Evolutionary conservation across 768 basidiomycete species (phyloP), one percentile per base, ranked within the genome.

Genomic region (Lactifluus volemus): DNA sequence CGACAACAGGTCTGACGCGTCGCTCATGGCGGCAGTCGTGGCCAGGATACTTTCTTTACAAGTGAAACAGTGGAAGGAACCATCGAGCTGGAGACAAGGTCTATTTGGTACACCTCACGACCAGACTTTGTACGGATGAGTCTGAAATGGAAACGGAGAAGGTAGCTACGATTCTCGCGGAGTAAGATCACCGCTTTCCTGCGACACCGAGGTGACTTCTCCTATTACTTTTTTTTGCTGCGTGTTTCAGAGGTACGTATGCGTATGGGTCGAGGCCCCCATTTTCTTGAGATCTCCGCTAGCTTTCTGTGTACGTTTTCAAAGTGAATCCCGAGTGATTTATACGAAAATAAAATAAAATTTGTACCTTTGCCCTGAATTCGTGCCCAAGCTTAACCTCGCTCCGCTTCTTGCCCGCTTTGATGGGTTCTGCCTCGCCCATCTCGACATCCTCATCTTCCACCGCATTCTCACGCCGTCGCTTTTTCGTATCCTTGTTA

Each of bases 401-500:
- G 73, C 76, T 82, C 78, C 73, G 79, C 67, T 76, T 81, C 80
- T 72, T 77, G 45, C 68, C 76, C 17, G 68, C 66, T 4, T 66
- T 68, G n/a, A 67, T 67, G 48, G 77, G 76, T 60, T 88, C 83
- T 0, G 72, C 81, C 61, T 92, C 90, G 29, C 77, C 89, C 82
- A 92, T 87, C 63, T 92, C 88, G 54, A 90, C 77, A 62, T 89
- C 72, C n/a, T 73, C 76, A 41, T 70, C 86, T 53, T 76, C 76
- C 17, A 83, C 83, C 61, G 79, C 79, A 60, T 84, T 82, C 54
- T 84, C 85, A 53, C 88, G 81, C 61, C 93, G 75, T 60, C 93
- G 84, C 73, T 96, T 94, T 74, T 95, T 98, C 41, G 93, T 98
- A 69, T 96, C 88, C 72, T 97, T 98, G 77, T 97, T 92, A 75